Evolutionary conservation across 441 rosid genomes (phyloP).

Genomic region (Metrosideros polymorpha): DNA sequence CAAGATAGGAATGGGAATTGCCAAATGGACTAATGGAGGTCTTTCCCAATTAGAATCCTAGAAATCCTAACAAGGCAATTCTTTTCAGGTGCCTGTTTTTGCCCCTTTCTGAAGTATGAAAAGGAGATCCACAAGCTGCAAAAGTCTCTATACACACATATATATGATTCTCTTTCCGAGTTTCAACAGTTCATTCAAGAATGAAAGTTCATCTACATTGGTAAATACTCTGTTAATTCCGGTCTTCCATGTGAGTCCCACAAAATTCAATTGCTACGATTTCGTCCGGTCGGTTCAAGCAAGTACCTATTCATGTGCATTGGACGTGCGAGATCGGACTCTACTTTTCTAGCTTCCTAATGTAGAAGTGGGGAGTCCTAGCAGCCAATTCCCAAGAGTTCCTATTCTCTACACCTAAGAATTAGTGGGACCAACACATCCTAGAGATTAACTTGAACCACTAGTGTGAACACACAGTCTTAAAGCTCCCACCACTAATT

Average conservation of each 20-base stretch:
- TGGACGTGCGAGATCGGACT: not conserved
- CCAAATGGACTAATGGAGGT: not conserved
- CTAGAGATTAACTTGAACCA: not conserved
- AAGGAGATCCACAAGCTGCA: not conserved
- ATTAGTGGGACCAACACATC: not conserved
- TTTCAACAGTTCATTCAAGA: not conserved
- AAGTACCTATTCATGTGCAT: not conserved
- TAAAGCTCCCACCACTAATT: not conserved
- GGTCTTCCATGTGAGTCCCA: not conserved
- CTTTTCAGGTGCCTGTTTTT: not conserved
- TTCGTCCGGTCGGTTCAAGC: not conserved
- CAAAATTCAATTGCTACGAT: not conserved
- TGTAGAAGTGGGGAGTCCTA: not conserved
- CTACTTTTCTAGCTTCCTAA: not conserved
- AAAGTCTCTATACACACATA: not conserved
- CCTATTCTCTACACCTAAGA: not conserved
- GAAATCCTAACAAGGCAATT: not conserved
- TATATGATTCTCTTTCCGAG: not conserved
- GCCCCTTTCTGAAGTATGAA: not conserved
- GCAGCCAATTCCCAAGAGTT: not conserved
- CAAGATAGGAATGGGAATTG: not conserved
- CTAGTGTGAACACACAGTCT: not conserved
- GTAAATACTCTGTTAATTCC: not conserved
- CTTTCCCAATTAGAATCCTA: not conserved
- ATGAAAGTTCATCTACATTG: not conserved